These are phyloP conservation scores for Picea engelmannii DNA, from an alignment of 83 land plant genomes.

Conservation along the genomic window DNA sequence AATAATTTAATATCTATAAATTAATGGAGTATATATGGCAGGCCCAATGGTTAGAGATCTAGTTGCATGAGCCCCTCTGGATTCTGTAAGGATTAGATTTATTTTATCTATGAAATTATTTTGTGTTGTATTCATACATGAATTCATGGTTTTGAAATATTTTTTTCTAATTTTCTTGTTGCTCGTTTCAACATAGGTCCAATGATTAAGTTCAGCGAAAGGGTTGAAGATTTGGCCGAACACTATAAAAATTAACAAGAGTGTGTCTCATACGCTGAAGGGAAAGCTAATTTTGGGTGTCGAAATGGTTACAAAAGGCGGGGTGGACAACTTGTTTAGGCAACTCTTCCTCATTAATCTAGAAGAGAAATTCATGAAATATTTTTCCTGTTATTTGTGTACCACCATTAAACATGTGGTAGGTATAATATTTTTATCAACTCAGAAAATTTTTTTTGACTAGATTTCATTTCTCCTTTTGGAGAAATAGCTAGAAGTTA, in stretches of 20 bases:
- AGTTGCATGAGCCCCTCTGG: not conserved
- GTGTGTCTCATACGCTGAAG: conserved; percentile 41
- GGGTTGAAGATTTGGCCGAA: not conserved
- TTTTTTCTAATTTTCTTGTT: not conserved
- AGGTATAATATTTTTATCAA: conserved; percentile 53
- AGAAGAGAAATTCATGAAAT: conserved; percentile 49
- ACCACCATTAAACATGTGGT: conserved; percentile 60
- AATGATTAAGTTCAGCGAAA: not conserved
- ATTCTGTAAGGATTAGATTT: not conserved
- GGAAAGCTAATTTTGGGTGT: conserved; percentile 55
- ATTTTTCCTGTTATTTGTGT: conserved; percentile 46
- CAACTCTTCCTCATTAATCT: conserved; percentile 17
- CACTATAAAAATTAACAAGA: conserved; percentile 28
- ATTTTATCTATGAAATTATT: no score
- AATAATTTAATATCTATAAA: no score
- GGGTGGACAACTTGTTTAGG: conserved; percentile 42
- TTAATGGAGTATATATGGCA: no score
- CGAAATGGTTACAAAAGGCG: conserved; percentile 39
- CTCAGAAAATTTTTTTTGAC: conserved; percentile 39
- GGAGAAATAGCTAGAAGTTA: conserved; percentile 13
- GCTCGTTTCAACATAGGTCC: not conserved
- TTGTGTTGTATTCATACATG: no score
- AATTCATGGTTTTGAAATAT: no score
- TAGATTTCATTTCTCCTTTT: conserved; percentile 23
- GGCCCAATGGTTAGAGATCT: no score